Evolutionary conservation across 1,284 basidiomycete species (phyloP), one percentile per base, ranked within the genome.

Genomic region (Trichosporon sp.): DNA sequence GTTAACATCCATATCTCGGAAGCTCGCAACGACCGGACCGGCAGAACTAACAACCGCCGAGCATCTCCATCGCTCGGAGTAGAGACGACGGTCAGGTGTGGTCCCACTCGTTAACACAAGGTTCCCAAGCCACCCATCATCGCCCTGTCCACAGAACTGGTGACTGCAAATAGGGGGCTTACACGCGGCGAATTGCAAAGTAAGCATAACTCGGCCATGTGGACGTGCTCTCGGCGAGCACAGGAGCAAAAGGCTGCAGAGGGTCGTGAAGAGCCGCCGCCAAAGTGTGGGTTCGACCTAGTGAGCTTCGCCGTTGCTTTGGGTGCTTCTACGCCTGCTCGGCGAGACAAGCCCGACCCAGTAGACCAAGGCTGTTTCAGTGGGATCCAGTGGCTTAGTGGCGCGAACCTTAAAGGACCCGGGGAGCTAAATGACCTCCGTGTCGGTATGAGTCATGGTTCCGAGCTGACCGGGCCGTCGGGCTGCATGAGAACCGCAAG

Each of bases 181-280:
- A 21, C 32, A 16, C 59, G 32, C 59, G 16, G 59, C 31, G 31
- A 5, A 10, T 35, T 11, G 59, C 14, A 14, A 35, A 63, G 59
- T 63, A 63, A 63, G 32, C 59, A 35, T n/a, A 35, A 63, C 59
- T 63, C 59, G 59, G 59, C 59, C 59, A 63, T 63, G 59, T 63
- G 59, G 37, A n/a, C 32, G 31, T 35, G 16, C 16, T 35, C 14
- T 4, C 26, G 19, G 32, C 59, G 54, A 59, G 8, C 21, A 14
- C 12, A 59, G 54, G 51, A 56, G 6, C 26, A 31, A 59, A 31
- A 10, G 11, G 8, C 4, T 8, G 14, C 12, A 63, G 14, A 31
- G 32, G 59, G 59, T 32, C 14, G 14, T 4, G 16, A n/a, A 37
- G 35, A 10, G 35, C 35, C 35, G 43, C 11, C 11, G 43, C 43